phyloP scores from a whole-genome alignment of 441 rosid genomes.

The Populus trichocarpa region DNA sequence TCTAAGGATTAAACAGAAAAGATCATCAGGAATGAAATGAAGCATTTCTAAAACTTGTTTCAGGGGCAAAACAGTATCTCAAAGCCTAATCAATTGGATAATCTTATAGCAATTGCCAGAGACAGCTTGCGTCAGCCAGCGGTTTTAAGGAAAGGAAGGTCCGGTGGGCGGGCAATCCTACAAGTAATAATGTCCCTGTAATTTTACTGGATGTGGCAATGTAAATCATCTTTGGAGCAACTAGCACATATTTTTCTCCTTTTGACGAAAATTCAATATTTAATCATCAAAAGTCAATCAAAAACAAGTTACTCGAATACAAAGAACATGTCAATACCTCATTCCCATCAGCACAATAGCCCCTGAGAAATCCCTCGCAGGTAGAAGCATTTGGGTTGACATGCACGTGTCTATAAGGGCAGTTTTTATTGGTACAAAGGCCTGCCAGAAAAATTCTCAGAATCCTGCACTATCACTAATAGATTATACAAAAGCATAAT shows the following conservation, averaged over 20 bases:
- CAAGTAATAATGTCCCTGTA: background rate
- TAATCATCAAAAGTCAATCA: background rate
- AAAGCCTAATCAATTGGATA: background rate
- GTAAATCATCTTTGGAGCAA: background rate
- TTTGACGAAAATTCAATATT: background rate
- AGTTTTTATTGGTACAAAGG: constrained; percentile 73
- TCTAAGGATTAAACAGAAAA: background rate
- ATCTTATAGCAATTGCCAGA: background rate
- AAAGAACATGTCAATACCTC: constrained; percentile 56
- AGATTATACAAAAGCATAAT: constrained; percentile 15
- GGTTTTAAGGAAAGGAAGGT: background rate
- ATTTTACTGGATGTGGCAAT: background rate
- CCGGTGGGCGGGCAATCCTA: background rate
- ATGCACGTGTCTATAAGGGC: constrained; percentile 94
- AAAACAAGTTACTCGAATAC: background rate
- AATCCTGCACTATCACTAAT: constrained; percentile 6
- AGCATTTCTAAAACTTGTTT: background rate
- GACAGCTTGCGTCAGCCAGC: background rate
- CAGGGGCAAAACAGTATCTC: background rate
- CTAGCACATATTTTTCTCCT: background rate
- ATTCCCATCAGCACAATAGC: constrained; percentile 91
- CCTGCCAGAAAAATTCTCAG: constrained; percentile 52
- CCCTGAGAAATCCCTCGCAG: constrained; percentile 88
- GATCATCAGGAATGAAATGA: background rate
- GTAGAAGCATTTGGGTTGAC: constrained; percentile 81